Percentiles rank a stretch among this genome's conserved stretches.
Conservation (phyloP, 768 basidiomycete genomes). For the Termitomyces bulborhizus region DNA sequence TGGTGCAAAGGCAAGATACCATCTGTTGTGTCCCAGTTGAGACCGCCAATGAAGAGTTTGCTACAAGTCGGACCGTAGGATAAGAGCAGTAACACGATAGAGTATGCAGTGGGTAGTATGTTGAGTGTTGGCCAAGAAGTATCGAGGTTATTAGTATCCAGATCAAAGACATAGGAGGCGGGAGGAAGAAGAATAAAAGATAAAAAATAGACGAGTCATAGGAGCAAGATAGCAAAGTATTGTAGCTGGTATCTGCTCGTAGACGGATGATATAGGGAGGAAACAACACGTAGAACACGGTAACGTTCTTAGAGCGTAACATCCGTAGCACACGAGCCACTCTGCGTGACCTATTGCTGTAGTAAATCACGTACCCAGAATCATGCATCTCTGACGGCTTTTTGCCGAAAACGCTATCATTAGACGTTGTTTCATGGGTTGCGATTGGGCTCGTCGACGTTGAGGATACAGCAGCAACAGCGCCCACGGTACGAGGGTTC, state of each 20-base stretch:
- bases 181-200: constrained; percentile 13
- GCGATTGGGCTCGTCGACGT: constrained; percentile 22
- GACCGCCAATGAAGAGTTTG: constrained; percentile 88
- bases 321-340: neutral
- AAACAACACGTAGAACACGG: constrained; percentile 9
- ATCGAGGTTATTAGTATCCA: constrained; percentile 20
- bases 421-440: constrained; percentile 19
- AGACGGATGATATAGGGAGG: constrained; percentile 12
- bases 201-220: constrained; percentile 11
- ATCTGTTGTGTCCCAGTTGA: constrained; percentile 91
- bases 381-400: constrained; percentile 75
- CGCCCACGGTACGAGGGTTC: constrained; percentile 19
- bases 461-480: constrained; percentile 3
- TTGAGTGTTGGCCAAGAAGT: constrained; percentile 18
- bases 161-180: constrained; percentile 14
- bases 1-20: constrained; percentile 45
- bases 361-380: constrained; percentile 60
- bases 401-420: constrained; percentile 44
- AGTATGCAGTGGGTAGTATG: constrained; percentile 20
- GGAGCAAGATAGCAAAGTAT: constrained; percentile 26
- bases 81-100: constrained; percentile 19
- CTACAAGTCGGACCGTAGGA: constrained; percentile 35
- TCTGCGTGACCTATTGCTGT: neutral
- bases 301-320: constrained; percentile 7
- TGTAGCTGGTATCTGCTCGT: constrained; percentile 23